Base-by-base conservation (phyloP, 164 flowering plant species). In the Berberis thunbergii region DNA sequence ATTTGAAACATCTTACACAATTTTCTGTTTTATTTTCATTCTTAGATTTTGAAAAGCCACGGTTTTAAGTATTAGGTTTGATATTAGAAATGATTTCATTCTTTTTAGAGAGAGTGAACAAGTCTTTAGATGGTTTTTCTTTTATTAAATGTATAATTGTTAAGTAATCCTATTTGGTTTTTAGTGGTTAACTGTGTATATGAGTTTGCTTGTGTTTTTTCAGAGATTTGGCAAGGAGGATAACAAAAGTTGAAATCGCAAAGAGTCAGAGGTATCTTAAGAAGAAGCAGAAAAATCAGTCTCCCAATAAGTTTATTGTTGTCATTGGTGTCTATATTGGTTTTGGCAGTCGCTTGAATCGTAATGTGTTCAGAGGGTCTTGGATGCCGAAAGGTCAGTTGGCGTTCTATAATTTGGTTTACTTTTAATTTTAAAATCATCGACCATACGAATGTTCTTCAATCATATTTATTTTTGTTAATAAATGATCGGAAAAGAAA, bases 321-420 rank as follows among this genome's bases (percentile, higher is more conserved):
- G 96, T 95, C 60, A 85, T 95, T 75, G 99, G 99, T 62, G 87
- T 95, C 77, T 95, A 87, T 77, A 86, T 96, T 43, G 92, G 94
- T 43, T 95, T 95, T 80, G 99, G 99, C 40, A 78, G 97, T 73
- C 97, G 79, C 3, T 75, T 88, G 79, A 87, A 75, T 60, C 71
- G 97, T 53, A 95, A 86, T 75, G 65, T 72, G 52, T 85, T 86
- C 72, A 82, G 99, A 79, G 87, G 90, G 8, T 81, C 96, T 57
- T 91, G 97, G 99, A 85, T 91, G 87, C 96, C 97, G 1, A 85
- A 66, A 83, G 99, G 99, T 91, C 39, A 62, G 80, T 75, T 65
- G 12, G 38, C 43, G 11, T 7, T 2, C 9, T 10, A 5, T 64
- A 6, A 45, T 56, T 3, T 50, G 2, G 2, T 50, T 5, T 50